Base-by-base conservation (phyloP, 192 early-diverging fungal species). In the Pecoramyces ruminantium region DNA sequence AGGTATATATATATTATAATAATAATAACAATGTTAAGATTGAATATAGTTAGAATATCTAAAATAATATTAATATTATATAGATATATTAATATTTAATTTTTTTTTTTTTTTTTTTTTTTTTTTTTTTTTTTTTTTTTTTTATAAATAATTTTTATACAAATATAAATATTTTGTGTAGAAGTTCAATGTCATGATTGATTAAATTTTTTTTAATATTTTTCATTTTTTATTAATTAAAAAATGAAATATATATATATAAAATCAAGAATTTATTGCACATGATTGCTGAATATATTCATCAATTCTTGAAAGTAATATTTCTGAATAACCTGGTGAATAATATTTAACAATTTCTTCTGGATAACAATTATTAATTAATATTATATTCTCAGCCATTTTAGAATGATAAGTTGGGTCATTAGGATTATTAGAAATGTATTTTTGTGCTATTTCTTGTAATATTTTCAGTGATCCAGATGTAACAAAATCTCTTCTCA, bases 271-370 rank as follows among this genome's bases (percentile, higher is more conserved):
- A n/a, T 67, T 67, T 16, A 67, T 67, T 11, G 51, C 2, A n/a
- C 25, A 27, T 25, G 51, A 21, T 67, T 67, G 51, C 9, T 67
- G 51, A 6, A 9, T 25, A 67, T 28, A 80, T 38, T 79, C 79
- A 21, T 81, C 81, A 29, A 81, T 38, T 85, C 88, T 89, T 28
- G 87, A 86, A 78, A 90, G 81, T 29, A 90, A 81, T 12, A 86
- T 88, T 4, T 86, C 83, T 30, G 86, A 87, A 79, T 90, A 90
- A 39, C 88, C 89, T 0, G 89, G 89, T 16, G 88, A 88, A 80
- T 88, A 90, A 82, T 90, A 90, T 79, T 88, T 67, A n/a, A 90
- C 88, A 81, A 90, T 90, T 79, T 90, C 89, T 84, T 90, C 89
- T 12, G 89, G 89, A 78, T 89, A 90, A 81, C 89, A 90, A 51